These are phyloP conservation scores for Colletotrichum eremochloae DNA, from an alignment of 2,329 filamentous ascomycete genomes.

Conservation along the genomic window DNA sequence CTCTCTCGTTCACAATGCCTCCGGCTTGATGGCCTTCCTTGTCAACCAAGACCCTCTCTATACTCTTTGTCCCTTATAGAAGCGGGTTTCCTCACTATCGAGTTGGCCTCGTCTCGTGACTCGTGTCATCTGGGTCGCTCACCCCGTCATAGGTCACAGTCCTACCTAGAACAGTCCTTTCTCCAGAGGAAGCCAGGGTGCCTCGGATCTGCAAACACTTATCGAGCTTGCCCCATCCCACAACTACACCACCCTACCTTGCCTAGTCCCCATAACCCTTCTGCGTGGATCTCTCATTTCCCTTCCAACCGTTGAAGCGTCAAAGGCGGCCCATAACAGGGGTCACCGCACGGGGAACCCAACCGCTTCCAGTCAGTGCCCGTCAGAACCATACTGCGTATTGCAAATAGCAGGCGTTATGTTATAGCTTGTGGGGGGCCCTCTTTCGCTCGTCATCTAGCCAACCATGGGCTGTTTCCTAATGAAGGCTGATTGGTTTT, in stretches of 20 bases:
- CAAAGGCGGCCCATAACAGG: background rate
- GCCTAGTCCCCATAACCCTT: constrained; percentile 4
- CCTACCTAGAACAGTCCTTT: background rate
- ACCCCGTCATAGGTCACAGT: constrained; percentile 6
- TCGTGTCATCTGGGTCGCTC: background rate
- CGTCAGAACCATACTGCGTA: background rate
- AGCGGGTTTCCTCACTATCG: background rate
- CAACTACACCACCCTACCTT: background rate
- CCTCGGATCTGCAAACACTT: constrained; percentile 5
- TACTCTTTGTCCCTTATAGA: background rate
- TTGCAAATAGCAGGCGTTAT: constrained; percentile 1
- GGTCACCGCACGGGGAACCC: constrained; percentile 3
- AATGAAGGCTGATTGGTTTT: background rate
- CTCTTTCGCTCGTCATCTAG: constrained; percentile 19
- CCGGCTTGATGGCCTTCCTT: background rate
- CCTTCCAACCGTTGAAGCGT: background rate
- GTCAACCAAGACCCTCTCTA: background rate
- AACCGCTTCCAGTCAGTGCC: constrained; percentile 16
- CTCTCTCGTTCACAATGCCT: background rate
- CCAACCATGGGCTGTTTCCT: constrained; percentile 17
- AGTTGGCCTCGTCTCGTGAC: background rate
- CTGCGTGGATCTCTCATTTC: constrained; percentile 19
- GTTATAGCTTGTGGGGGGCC: constrained; percentile 15
- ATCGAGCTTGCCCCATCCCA: background rate
- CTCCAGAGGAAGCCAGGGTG: background rate